Base-by-base conservation (phyloP, 2,329 filamentous ascomycete species). In the Pseudocercospora vitis region DNA sequence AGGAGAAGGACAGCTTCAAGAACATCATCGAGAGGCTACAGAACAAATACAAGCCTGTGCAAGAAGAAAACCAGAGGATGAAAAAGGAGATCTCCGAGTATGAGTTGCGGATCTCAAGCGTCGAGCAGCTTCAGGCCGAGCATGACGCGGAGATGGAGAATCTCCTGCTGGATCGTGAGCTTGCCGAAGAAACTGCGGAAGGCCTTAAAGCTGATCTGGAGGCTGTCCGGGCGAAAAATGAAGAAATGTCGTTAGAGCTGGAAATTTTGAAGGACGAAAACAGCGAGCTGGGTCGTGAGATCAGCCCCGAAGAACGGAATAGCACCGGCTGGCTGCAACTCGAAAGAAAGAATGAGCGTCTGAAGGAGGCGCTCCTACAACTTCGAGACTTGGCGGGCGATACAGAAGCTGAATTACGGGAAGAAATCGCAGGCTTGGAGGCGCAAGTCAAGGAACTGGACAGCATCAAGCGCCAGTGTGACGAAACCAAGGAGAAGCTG, bases 111-210 rank as follows among this genome's bases (percentile, higher is more conserved):
- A 78, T 91, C 16, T 84, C 88, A 52, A 77, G 83, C 18, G 76
- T 94, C 2, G 88, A 92, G 62, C 78, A 81, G 24, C 77, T 87
- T 50, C 87, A 94, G 68, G 87, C 88, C 6, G 91, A 96, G 61
- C 86, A 95, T 70, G 94, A 97, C 24, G 82, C 86, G 3, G 83
- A 88, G 5, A 75, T 96, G 66, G 94, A 99, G 72, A 82, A 94
- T 72, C 90, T 91, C 5, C 87, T 89, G 0, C 76, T 99, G 21
- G 94, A 99, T 68, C 84, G 89, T 39, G 92, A 99, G 71, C 95
- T 97, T 88, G 94, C 94, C 0, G 91, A 99, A 71, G 92, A 96
- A 72, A 90, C 85, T 37, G 87, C 89, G 0, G 94, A 97, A 62
- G 84, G 87, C 14, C 78, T 87, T 47, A 94, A 91, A 69, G 80